phyloP scores from a whole-genome alignment of 139 green algal species.

The Chlorella sp. region DNA sequence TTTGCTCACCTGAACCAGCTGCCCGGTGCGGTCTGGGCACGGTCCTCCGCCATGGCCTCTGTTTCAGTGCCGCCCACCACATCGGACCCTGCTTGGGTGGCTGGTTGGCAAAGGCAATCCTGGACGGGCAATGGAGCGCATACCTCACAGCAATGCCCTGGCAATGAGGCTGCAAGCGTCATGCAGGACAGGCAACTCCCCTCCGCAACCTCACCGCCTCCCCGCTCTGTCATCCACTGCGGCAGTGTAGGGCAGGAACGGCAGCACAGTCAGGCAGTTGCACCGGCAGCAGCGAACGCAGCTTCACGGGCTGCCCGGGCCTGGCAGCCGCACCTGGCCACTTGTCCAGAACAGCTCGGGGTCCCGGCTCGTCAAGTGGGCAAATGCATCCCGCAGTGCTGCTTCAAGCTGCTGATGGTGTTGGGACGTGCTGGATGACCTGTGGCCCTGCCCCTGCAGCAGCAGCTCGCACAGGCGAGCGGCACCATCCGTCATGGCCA shows the following conservation, averaged over 20 bases:
- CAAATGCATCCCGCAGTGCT: neutral
- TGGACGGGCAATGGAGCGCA: too few relatives aligned
- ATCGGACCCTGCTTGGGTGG: neutral
- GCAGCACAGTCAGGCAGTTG: too few relatives aligned
- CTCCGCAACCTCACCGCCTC: neutral
- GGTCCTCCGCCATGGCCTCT: neutral
- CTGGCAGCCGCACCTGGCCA: conserved; percentile 1
- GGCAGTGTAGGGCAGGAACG: neutral
- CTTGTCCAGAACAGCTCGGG: conserved; percentile 28
- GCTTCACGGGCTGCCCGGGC: too few relatives aligned
- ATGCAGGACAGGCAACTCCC: too few relatives aligned
- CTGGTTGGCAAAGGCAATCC: too few relatives aligned
- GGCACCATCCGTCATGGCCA: conserved; percentile 42
- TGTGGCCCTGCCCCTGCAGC: neutral
- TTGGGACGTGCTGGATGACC: neutral
- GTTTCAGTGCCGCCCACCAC: conserved; percentile 23
- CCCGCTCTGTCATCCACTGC: conserved; percentile 45
- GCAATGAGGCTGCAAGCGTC: too few relatives aligned
- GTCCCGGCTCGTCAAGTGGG: conserved; percentile 27
- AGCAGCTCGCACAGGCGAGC: conserved; percentile 26
- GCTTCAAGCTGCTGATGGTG: neutral
- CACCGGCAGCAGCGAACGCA: too few relatives aligned
- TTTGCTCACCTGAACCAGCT: conserved; percentile 26
- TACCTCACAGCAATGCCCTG: too few relatives aligned
- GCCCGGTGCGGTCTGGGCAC: neutral